phyloP scores from a whole-genome alignment of 2,329 filamentous ascomycete species.

The Aureobasidium zeae region DNA sequence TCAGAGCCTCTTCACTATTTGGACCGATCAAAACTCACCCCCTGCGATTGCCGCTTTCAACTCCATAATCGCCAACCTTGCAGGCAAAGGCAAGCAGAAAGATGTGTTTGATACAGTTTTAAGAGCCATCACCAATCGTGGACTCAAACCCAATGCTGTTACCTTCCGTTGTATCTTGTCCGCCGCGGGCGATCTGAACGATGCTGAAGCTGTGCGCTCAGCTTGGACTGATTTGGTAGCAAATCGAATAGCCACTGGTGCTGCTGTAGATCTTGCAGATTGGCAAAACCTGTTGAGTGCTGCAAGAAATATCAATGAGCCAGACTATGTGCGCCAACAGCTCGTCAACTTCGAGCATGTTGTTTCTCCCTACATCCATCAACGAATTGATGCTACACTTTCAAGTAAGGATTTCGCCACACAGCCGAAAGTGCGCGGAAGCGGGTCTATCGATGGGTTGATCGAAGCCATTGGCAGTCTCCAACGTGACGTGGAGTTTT shows the following conservation, averaged over 20 bases:
- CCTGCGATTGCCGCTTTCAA: slow-evolving; percentile 28
- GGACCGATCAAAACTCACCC: slow-evolving; percentile 22
- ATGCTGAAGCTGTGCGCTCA: slow-evolving; percentile 22
- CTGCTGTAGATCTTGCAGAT: slow-evolving; percentile 17
- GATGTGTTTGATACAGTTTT: slow-evolving; percentile 25
- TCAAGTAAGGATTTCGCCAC: neutral
- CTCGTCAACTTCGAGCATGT: slow-evolving; percentile 12
- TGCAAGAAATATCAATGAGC: slow-evolving; percentile 17
- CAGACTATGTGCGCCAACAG: slow-evolving; percentile 21
- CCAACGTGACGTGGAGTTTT: neutral
- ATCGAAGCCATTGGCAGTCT: neutral
- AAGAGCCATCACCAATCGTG: slow-evolving; percentile 23
- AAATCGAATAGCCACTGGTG: slow-evolving; percentile 17
- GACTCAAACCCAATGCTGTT: slow-evolving; percentile 25
- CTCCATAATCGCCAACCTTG: slow-evolving; percentile 31
- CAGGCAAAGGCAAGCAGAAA: slow-evolving; percentile 23
- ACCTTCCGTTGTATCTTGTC: slow-evolving; percentile 29
- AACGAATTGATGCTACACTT: neutral
- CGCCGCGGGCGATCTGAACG: slow-evolving; percentile 27
- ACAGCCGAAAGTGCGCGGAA: neutral
- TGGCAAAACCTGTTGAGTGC: slow-evolving; percentile 24
- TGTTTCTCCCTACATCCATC: neutral
- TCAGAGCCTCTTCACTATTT: slow-evolving; percentile 25
- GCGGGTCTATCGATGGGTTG: neutral
- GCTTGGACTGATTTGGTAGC: slow-evolving; percentile 27